Evolutionary conservation across 768 basidiomycete genomes (phyloP).

Genomic region (Sarcomyxa edulis): DNA sequence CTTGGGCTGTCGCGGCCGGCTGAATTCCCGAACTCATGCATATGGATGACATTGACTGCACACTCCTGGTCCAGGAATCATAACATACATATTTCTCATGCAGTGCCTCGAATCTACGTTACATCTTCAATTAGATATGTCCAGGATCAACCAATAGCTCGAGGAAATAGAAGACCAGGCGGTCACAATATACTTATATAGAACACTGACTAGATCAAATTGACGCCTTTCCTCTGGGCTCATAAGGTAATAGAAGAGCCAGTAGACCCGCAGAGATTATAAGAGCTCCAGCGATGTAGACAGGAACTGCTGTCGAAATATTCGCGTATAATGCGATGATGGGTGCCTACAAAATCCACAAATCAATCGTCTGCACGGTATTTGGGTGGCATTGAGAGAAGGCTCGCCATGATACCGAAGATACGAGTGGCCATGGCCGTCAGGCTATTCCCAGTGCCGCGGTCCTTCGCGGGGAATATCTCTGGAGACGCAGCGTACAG

Average conservation of each 20-base stretch:
- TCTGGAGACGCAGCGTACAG: constrained; percentile 67
- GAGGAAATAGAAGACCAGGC: no score
- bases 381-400: neutral
- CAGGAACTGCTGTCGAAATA: constrained; percentile 57
- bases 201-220: no score
- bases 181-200: no score
- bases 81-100: no score
- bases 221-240: constrained; percentile 66
- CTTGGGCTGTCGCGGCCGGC: no score
- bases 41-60: no score
- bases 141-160: no score
- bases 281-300: constrained; percentile 65
- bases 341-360: constrained; percentile 54
- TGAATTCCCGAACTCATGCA: no score
- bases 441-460: constrained; percentile 69
- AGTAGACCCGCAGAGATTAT: constrained; percentile 55
- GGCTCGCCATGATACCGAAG: constrained; percentile 63
- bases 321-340: constrained; percentile 69
- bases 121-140: no score
- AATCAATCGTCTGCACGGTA: neutral
- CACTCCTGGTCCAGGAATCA: no score
- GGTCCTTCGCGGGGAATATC: constrained; percentile 64
- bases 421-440: constrained; percentile 54
- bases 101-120: no score
- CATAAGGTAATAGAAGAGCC: constrained; percentile 63